Evolutionary conservation across 495 filamentous ascomycete species (phyloP).

Genomic region (Talaromyces nanjingensis): DNA sequence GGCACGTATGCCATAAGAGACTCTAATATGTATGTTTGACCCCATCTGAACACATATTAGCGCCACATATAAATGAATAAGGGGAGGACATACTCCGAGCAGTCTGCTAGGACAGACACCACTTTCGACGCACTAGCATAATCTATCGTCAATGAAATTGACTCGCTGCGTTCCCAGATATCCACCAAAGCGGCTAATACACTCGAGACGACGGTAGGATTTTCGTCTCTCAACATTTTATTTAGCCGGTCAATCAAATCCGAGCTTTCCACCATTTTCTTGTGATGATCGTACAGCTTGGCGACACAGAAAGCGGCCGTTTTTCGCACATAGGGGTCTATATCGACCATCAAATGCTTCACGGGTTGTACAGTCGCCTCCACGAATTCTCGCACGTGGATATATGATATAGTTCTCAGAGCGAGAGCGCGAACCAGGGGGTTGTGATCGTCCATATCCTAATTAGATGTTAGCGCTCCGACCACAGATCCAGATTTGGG

Average conservation of each 20-base stretch:
- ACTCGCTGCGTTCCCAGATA: conserved; percentile 97
- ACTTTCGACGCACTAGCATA: conserved; percentile 96
- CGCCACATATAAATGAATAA: not conserved
- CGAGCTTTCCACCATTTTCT: conserved; percentile 77
- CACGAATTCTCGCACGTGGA: conserved; percentile 95
- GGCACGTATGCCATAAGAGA: conserved; percentile 97
- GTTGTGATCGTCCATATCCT: conserved; percentile 94
- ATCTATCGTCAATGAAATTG: conserved; percentile 96
- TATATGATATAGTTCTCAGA: conserved; percentile 91
- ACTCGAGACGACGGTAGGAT: conserved; percentile 93
- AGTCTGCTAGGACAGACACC: conserved; percentile 91
- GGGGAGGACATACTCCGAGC: conserved; percentile 73
- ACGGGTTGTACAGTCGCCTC: conserved; percentile 81
- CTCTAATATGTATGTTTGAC: conserved; percentile 97
- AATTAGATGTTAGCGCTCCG: not conserved
- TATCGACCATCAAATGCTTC: conserved; percentile 75
- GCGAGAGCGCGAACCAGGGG: conserved; percentile 90
- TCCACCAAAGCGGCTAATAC: conserved; percentile 90
- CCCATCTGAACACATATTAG: conserved; percentile 66
- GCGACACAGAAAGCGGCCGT: conserved; percentile 95
- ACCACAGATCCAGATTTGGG: not conserved
- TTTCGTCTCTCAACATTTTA: conserved; percentile 83
- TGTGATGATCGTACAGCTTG: conserved; percentile 96
- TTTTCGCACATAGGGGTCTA: conserved; percentile 95
- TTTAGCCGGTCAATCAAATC: conserved; percentile 93